Evolutionary conservation across 192 early-diverging fungal genomes (phyloP).

Genomic region (Coemansia sp.): DNA sequence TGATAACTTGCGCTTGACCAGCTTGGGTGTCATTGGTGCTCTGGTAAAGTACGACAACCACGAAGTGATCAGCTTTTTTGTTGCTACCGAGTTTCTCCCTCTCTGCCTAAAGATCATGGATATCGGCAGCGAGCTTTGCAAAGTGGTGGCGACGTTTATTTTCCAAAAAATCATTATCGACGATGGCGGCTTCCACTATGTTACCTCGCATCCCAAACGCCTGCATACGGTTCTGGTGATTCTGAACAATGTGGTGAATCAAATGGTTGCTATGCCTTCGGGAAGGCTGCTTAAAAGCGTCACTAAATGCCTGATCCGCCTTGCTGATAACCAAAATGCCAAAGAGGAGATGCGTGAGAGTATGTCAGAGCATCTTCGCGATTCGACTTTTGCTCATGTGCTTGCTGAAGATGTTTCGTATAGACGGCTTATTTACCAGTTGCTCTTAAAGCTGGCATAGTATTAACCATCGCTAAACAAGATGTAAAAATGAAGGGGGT

Average conservation of each 20-base stretch:
- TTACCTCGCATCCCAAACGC: conserved; percentile 58
- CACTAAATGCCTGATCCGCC: conserved; percentile 84
- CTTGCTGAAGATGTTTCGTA: conserved; percentile 89
- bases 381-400: conserved; percentile 78
- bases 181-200: conserved; percentile 76
- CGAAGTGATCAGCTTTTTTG: conserved; percentile 92
- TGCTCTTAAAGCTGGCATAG: conserved; percentile 48
- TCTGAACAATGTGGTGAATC: conserved; percentile 88
- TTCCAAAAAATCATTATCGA: conserved; percentile 96
- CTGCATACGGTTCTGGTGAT: conserved; percentile 96
- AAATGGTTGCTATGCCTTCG: conserved; percentile 81
- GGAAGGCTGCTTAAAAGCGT: conserved; percentile 91
- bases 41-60: conserved; percentile 97
- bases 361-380: conserved; percentile 82
- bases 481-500: no score
- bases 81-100: conserved; percentile 96
- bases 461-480: no score
- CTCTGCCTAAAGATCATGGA: conserved; percentile 99
- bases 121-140: conserved; percentile 92
- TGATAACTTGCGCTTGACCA: conserved; percentile 93
- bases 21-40: conserved; percentile 93
- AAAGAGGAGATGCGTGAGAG: conserved; percentile 89
- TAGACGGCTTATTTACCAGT: conserved; percentile 75
- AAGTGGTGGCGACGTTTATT: conserved; percentile 99
- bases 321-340: conserved; percentile 91